These are phyloP conservation scores for Aspergillus piperis DNA, from an alignment of 2,329 filamentous ascomycete genomes.

Conservation along the genomic window DNA sequence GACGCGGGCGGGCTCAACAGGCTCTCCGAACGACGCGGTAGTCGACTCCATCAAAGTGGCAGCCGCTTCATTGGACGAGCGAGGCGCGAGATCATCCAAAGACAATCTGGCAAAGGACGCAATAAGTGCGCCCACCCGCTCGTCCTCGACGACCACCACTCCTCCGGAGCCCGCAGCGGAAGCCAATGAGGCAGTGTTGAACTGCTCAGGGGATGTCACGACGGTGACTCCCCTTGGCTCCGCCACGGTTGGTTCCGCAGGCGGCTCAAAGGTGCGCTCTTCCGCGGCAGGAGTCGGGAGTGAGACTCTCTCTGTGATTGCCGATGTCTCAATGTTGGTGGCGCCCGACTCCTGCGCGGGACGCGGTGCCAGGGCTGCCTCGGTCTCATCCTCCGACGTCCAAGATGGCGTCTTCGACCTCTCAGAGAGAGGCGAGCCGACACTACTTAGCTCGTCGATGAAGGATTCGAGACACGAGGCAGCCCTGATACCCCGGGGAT, in stretches of 20 bases:
- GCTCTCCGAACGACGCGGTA: slow-evolving; percentile 2
- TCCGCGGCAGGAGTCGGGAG: slow-evolving; percentile 2
- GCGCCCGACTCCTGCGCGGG: slow-evolving; percentile 7
- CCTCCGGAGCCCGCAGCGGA: slow-evolving; percentile 15
- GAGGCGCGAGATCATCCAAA: slow-evolving; percentile 10
- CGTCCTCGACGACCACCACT: slow-evolving; percentile 14
- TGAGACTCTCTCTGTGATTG: not conserved
- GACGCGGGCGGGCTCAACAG: slow-evolving; percentile 9
- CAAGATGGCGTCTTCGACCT: slow-evolving; percentile 11
- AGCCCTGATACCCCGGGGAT: not conserved
- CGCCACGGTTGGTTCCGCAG: slow-evolving; percentile 10
- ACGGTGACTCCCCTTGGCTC: slow-evolving; percentile 6
- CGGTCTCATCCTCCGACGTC: slow-evolving; percentile 3
- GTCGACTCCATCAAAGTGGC: slow-evolving; percentile 12
- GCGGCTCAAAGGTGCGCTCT: slow-evolving; percentile 14
- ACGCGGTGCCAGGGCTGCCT: slow-evolving; percentile 7
- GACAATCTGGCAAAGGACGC: slow-evolving; percentile 11
- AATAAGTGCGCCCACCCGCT: slow-evolving; percentile 11
- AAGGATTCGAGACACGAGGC: not conserved
- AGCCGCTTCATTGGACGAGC: slow-evolving; percentile 14
- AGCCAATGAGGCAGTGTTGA: slow-evolving; percentile 7
- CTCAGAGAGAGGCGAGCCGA: slow-evolving; percentile 16
- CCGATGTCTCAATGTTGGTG: not conserved
- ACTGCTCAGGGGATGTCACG: not conserved
- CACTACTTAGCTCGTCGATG: slow-evolving; percentile 11